A percentile compares a stretch with the other conserved stretches of the same genome.
These are phyloP conservation scores for Sungouiozyma intestinalis DNA, from an alignment of 805 yeast genomes.

Conservation along the genomic window DNA sequence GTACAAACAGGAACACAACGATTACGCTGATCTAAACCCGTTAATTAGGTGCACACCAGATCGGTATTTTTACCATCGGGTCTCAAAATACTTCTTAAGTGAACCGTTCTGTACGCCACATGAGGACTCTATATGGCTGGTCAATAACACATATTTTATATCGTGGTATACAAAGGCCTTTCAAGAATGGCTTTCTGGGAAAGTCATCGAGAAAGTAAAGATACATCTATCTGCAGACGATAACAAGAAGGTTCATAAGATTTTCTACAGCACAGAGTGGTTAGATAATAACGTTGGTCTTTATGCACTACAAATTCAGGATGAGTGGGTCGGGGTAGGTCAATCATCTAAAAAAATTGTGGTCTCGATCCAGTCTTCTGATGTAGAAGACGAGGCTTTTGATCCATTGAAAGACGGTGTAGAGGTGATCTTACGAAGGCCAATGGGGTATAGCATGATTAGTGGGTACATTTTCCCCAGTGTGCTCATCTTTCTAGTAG, in stretches of 20 bases:
- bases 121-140: constrained; percentile 45
- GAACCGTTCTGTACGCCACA: constrained; percentile 78
- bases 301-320: constrained; percentile 47
- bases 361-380: constrained; percentile 63
- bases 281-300: constrained; percentile 47
- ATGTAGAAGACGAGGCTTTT: constrained; percentile 53
- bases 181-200: constrained; percentile 19
- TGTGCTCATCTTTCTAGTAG: background rate
- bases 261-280: constrained; percentile 68
- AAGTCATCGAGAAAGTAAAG: constrained; percentile 47
- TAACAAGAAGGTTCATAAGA: constrained; percentile 37
- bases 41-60: constrained; percentile 78
- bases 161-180: constrained; percentile 72
- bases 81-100: constrained; percentile 39
- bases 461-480: background rate
- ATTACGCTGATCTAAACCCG: constrained; percentile 62
- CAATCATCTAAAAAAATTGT: constrained; percentile 43
- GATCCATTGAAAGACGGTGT: constrained; percentile 42
- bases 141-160: constrained; percentile 56
- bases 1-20: constrained; percentile 52
- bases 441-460: background rate
- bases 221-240: constrained; percentile 58
- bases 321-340: constrained; percentile 48
- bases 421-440: constrained; percentile 27
- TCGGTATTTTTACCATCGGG: constrained; percentile 50